Evolutionary conservation across 2,329 filamentous ascomycete genomes (phyloP).

Genomic region (Fusarium bulbicola): DNA sequence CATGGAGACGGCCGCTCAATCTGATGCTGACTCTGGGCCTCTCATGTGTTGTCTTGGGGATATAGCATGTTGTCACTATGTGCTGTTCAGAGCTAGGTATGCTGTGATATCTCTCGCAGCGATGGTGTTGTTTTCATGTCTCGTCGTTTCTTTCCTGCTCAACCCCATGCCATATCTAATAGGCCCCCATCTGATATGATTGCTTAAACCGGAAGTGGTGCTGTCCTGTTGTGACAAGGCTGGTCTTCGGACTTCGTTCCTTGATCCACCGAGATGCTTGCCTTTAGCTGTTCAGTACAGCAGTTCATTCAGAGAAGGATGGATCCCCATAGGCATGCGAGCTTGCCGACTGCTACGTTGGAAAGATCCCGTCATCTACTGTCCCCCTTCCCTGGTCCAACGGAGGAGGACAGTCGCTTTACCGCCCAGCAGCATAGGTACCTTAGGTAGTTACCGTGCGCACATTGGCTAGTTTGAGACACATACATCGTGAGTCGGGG

Average conservation of each 20-base stretch:
- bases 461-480: constrained; percentile 17
- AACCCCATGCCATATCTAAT: constrained; percentile 1
- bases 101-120: constrained; percentile 22
- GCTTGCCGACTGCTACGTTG: constrained; percentile 24
- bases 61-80: constrained; percentile 19
- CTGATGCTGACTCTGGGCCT: constrained; percentile 15
- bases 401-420: constrained; percentile 14
- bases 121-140: constrained; percentile 24
- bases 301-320: constrained; percentile 8
- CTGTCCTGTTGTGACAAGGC: constrained; percentile 13
- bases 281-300: constrained; percentile 16
- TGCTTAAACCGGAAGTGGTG: constrained; percentile 17
- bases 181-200: constrained; percentile 7
- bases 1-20: constrained; percentile 20
- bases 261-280: constrained; percentile 9
- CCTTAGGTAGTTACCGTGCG: not conserved
- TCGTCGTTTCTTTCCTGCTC: constrained; percentile 14
- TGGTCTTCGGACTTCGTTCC: constrained; percentile 4
- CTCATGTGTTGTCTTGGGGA: constrained; percentile 29
- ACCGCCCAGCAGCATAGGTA: constrained; percentile 4
- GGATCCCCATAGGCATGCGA: constrained; percentile 12
- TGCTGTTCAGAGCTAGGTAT: constrained; percentile 16
- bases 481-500: not conserved
- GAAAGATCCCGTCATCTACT: constrained; percentile 10
- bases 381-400: constrained; percentile 2